Base-by-base conservation (phyloP, 176 grass and related monocot species). In the Carex pumila region DNA sequence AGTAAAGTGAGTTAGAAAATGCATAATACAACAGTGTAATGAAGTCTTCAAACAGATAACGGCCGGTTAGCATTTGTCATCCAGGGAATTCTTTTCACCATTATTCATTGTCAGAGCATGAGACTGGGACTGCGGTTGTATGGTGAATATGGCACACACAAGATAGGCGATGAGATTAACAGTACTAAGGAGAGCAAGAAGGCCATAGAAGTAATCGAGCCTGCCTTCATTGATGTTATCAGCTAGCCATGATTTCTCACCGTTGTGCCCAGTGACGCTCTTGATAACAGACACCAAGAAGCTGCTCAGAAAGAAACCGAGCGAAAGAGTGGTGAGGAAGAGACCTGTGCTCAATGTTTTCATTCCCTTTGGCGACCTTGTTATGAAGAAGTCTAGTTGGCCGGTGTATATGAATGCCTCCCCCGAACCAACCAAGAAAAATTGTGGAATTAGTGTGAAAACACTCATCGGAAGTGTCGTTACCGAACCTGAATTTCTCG, bases 381-480 rank as follows among this genome's bases (percentile, higher is more conserved):
- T 97, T 78, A 97, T 97, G 91, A 97, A 97, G 89, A 97, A 97
- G 57, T 97, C 94, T 19, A 97, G 83, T 62, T 97, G 94, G 10
- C 94, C 91, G 19, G 94, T 97, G 91, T 97, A 97, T 56, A 97
- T 87, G 89, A 97, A 93, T 3, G 89, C 94, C 71, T 96, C 94
- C 2, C 89, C 94, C 6, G 94, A 84, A 79, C 94, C 94, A 22
- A 97, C 91, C n/a, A 97, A 65, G 69, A 97, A 84, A 76, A 97
- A 97, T 81, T 93, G 94, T 7, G 94, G 91, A 61, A 84, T 91
- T 75, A 97, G 75, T 66, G 74, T 18, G 87, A 97, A 93, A 12
- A 97, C 94, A 12, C 84, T 93, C 63, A 97, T 85, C 8, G 94
- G 89, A 81, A 97, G 83, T 13, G 80, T 61, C 8, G 83, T 18